Evolutionary conservation across 805 yeast species (phyloP).

Genomic region (Ogataea trehalophila): DNA sequence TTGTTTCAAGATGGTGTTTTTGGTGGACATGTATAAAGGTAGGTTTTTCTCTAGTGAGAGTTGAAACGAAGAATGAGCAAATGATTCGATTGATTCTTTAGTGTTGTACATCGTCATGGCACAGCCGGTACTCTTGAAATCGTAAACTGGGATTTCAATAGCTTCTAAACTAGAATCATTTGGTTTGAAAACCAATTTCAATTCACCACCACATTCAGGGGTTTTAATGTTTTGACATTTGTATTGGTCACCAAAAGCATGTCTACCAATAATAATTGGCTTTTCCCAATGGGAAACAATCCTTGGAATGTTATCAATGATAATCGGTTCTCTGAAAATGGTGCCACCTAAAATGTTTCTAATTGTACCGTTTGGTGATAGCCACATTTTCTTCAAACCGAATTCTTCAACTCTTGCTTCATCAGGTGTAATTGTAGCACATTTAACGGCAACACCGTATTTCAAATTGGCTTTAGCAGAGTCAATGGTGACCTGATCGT

Average conservation of each 20-base stretch:
- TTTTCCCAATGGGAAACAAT: slow-evolving; percentile 89
- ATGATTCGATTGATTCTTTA: slow-evolving; percentile 81
- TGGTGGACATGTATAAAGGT: slow-evolving; percentile 84
- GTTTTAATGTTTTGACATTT: slow-evolving; percentile 84
- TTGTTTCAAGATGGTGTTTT: slow-evolving; percentile 88
- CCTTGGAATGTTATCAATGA: slow-evolving; percentile 73
- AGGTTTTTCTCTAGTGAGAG: slow-evolving; percentile 74
- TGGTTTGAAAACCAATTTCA: slow-evolving; percentile 75
- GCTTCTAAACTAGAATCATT: slow-evolving; percentile 49
- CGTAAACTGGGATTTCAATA: slow-evolving; percentile 55
- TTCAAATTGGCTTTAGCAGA: slow-evolving; percentile 86
- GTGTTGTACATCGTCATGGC: slow-evolving; percentile 95
- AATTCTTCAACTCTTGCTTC: slow-evolving; percentile 94
- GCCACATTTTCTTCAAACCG: slow-evolving; percentile 92
- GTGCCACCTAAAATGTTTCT: slow-evolving; percentile 95
- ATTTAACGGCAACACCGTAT: slow-evolving; percentile 91
- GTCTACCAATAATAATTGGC: slow-evolving; percentile 96
- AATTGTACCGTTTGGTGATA: slow-evolving; percentile 95
- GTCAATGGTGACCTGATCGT: slow-evolving; percentile 83
- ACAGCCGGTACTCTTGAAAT: slow-evolving; percentile 70
- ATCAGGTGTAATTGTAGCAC: slow-evolving; percentile 98
- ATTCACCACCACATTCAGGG: slow-evolving; percentile 64
- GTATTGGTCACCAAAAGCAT: slow-evolving; percentile 96
- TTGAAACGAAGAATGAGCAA: slow-evolving; percentile 90
- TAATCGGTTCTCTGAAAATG: slow-evolving; percentile 94